Evolutionary conservation across 2,329 filamentous ascomycete species (phyloP).

Genomic region (Scedosporium aurantiacum): DNA sequence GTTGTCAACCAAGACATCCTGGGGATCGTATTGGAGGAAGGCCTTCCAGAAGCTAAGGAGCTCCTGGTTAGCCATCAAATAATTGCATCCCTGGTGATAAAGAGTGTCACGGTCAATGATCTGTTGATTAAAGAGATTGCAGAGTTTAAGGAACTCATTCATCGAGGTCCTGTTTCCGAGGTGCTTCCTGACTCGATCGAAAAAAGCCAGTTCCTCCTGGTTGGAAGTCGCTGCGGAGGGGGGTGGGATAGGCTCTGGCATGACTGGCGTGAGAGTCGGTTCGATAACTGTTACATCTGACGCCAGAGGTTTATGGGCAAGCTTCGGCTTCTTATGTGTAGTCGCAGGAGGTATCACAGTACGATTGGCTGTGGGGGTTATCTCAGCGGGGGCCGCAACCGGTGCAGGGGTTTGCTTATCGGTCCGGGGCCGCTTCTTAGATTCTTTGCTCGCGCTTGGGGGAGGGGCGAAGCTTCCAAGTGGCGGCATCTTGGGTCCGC

Average conservation of each 20-base stretch:
- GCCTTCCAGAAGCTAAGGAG: constrained; percentile 80
- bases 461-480: constrained; percentile 88
- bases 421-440: constrained; percentile 69
- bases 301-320: constrained; percentile 55
- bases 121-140: constrained; percentile 89
- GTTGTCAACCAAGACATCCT: constrained; percentile 71
- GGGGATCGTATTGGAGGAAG: constrained; percentile 68
- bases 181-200: constrained; percentile 93
- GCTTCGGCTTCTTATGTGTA: constrained; percentile 57
- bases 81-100: constrained; percentile 70
- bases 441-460: constrained; percentile 73
- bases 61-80: constrained; percentile 80
- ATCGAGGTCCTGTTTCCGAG: constrained; percentile 86
- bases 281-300: constrained; percentile 57
- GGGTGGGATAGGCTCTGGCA: constrained; percentile 78
- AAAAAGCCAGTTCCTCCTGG: constrained; percentile 82
- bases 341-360: constrained; percentile 22
- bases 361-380: constrained; percentile 11
- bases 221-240: constrained; percentile 61
- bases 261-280: constrained; percentile 75
- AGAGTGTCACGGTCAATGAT: constrained; percentile 79
- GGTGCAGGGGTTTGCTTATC: constrained; percentile 41
- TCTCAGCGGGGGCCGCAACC: background rate
- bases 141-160: constrained; percentile 93
- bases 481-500: constrained; percentile 75